phyloP scores from a whole-genome alignment of 2,329 filamentous ascomycete genomes.

The Calonectria montana region DNA sequence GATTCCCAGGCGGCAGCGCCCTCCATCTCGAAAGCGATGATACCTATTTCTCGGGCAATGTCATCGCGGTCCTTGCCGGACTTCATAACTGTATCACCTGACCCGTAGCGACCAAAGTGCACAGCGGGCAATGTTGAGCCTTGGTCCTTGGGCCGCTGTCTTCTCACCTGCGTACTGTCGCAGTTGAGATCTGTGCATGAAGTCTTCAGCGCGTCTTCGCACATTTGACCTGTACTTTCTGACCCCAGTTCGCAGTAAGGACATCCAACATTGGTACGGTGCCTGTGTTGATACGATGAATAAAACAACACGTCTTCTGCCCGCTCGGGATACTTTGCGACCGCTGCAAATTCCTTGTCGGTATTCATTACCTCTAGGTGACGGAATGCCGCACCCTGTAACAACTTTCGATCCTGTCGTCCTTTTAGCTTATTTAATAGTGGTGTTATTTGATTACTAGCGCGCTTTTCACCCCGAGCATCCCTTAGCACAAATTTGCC shows the following conservation, averaged over 20 bases:
- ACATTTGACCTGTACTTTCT: background rate
- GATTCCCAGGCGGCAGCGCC: background rate
- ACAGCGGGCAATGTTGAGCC: background rate
- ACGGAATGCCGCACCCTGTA: background rate
- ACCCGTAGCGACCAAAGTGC: background rate
- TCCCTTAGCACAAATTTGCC: background rate
- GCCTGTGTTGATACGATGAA: background rate
- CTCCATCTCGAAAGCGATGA: constrained; percentile 11
- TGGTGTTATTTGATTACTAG: background rate
- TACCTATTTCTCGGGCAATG: background rate
- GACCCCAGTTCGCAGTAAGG: background rate
- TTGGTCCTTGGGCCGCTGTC: background rate
- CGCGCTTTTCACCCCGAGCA: background rate
- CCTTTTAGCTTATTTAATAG: background rate
- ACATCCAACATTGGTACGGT: background rate
- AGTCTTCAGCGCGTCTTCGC: background rate
- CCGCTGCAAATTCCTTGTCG: background rate
- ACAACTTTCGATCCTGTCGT: background rate
- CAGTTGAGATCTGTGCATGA: background rate
- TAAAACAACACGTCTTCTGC: background rate
- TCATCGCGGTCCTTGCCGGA: background rate
- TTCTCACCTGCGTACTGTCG: background rate
- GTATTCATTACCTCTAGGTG: background rate
- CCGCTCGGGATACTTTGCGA: background rate
- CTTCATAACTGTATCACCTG: constrained; percentile 3